A percentile compares a stretch with the other conserved stretches of the same genome.
These are phyloP conservation scores for Colletotrichum coccodes DNA, from an alignment of 2,329 filamentous ascomycete genomes.

Conservation along the genomic window DNA sequence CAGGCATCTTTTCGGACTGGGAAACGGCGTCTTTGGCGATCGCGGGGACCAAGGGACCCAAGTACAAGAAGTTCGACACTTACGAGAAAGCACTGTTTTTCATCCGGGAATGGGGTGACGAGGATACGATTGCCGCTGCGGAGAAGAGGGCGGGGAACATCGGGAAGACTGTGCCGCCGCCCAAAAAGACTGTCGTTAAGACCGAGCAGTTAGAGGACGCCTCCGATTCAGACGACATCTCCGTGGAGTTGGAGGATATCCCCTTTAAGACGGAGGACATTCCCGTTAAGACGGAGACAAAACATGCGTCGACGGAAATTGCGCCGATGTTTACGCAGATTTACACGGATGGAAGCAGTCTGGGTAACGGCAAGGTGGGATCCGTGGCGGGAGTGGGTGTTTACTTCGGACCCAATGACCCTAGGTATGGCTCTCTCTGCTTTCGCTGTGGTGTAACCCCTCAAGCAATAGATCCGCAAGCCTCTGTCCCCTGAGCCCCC, in stretches of 20 bases:
- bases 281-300: slow-evolving; percentile 38
- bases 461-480: neutral
- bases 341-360: slow-evolving; percentile 72
- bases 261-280: slow-evolving; percentile 40
- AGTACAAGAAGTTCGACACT: slow-evolving; percentile 76
- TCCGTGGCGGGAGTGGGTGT: slow-evolving; percentile 71
- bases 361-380: slow-evolving; percentile 65
- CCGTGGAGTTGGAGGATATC: slow-evolving; percentile 40
- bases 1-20: slow-evolving; percentile 74
- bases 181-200: neutral
- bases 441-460: neutral
- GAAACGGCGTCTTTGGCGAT: slow-evolving; percentile 77
- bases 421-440: slow-evolving; percentile 52
- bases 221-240: slow-evolving; percentile 47
- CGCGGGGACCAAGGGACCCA: slow-evolving; percentile 75
- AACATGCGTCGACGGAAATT: slow-evolving; percentile 38
- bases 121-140: slow-evolving; percentile 48
- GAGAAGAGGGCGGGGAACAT: slow-evolving; percentile 17
- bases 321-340: slow-evolving; percentile 52
- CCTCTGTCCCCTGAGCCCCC: neutral
- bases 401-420: slow-evolving; percentile 67
- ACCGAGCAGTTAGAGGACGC: slow-evolving; percentile 45
- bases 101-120: slow-evolving; percentile 64
- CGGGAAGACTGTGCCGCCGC: slow-evolving; percentile 2
- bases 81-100: slow-evolving; percentile 81